phyloP scores from a whole-genome alignment of 768 basidiomycete species.

The Suillus discolor region DNA sequence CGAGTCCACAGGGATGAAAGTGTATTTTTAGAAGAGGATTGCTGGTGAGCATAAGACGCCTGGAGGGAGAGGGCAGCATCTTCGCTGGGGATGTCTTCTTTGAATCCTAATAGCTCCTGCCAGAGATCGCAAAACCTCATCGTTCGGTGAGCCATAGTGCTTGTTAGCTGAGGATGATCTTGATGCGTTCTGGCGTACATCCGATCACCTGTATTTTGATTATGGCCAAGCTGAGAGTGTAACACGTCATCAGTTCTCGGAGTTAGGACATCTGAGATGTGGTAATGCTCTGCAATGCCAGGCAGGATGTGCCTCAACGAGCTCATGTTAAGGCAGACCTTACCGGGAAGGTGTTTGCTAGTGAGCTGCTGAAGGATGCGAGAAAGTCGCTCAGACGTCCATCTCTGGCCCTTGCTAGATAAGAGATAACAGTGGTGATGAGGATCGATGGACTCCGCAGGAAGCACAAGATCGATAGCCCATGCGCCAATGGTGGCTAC shows the following conservation, averaged over 20 bases:
- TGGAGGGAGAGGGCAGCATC: background rate
- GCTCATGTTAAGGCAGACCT: background rate
- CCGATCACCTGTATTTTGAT: background rate
- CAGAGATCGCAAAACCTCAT: background rate
- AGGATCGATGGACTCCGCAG: background rate
- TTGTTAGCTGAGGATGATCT: background rate
- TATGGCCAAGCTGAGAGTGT: background rate
- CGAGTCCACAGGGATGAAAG: background rate
- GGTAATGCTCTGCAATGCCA: background rate
- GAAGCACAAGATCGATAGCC: background rate
- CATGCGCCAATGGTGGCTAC: background rate
- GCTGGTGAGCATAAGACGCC: background rate
- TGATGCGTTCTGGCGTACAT: background rate
- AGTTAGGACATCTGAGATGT: background rate
- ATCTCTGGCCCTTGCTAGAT: background rate
- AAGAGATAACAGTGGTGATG: background rate
- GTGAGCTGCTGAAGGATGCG: background rate
- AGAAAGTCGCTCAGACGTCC: background rate
- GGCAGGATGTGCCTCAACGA: background rate
- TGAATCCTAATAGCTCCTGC: background rate
- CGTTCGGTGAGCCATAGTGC: background rate
- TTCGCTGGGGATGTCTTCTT: background rate
- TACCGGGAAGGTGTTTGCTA: background rate
- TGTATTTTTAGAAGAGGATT: background rate
- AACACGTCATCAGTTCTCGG: background rate